Conservation (phyloP, 2,329 filamentous ascomycete species). For the Paraphoma chrysanthemicola region DNA sequence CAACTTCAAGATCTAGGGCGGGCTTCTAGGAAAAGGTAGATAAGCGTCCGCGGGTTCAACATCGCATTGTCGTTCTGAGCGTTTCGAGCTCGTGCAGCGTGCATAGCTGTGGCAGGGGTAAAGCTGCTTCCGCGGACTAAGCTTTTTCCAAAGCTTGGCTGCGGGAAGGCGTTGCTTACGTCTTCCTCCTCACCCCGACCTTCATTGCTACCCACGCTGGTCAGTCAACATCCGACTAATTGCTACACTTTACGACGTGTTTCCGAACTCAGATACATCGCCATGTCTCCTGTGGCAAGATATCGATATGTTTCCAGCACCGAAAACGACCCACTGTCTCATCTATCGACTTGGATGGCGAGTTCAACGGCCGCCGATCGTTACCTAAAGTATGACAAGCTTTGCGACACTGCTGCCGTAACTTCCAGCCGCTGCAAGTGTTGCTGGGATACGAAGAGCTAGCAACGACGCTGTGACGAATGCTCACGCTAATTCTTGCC, state of each 20-base stretch:
- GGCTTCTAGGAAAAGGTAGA: too few relatives aligned
- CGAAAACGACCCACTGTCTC: background rate
- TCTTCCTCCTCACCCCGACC: background rate
- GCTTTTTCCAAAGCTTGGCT: slow-evolving; percentile 18
- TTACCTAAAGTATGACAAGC: background rate
- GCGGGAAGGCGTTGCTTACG: slow-evolving; percentile 4
- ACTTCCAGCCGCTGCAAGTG: background rate
- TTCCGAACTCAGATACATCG: too few relatives aligned
- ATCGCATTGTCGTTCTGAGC: too few relatives aligned
- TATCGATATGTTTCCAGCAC: background rate
- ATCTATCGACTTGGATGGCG: background rate
- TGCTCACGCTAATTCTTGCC: background rate
- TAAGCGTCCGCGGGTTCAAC: too few relatives aligned
- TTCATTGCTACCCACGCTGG: background rate
- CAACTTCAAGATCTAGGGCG: too few relatives aligned
- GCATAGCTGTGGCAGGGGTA: background rate
- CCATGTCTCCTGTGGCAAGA: background rate
- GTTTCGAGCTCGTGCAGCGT: too few relatives aligned
- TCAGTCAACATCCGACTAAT: background rate
- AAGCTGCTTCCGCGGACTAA: slow-evolving; percentile 4
- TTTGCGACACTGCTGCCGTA: slow-evolving; percentile 11
- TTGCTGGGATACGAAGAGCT: slow-evolving; percentile 10
- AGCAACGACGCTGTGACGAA: slow-evolving; percentile 12
- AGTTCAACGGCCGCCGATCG: slow-evolving; percentile 1
- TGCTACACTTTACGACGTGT: background rate